Evolutionary conservation across 495 filamentous ascomycete genomes (phyloP).

Genomic region (Choiromyces venosus): DNA sequence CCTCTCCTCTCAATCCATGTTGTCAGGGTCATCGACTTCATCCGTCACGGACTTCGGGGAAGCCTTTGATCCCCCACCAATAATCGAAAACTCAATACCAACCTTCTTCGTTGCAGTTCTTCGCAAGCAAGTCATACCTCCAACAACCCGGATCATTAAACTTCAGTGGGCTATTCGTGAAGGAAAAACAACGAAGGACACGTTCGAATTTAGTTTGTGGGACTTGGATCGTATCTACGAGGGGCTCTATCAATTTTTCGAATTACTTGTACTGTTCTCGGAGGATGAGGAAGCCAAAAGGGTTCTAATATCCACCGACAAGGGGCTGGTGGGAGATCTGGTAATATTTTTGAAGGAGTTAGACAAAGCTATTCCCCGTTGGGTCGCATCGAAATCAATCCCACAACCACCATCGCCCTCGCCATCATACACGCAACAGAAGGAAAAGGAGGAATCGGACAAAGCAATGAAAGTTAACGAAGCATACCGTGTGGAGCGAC

Average conservation of each 20-base stretch:
- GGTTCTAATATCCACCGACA: slow-evolving; percentile 28
- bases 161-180: slow-evolving; percentile 66
- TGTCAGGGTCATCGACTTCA: slow-evolving; percentile 16
- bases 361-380: slow-evolving; percentile 40
- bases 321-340: slow-evolving; percentile 39
- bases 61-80: slow-evolving; percentile 28
- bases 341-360: slow-evolving; percentile 36
- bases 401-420: slow-evolving; percentile 7
- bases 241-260: slow-evolving; percentile 71
- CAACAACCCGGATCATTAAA: slow-evolving; percentile 68
- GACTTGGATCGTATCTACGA: slow-evolving; percentile 66
- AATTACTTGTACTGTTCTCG: slow-evolving; percentile 70
- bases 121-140: slow-evolving; percentile 66
- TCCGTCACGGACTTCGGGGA: slow-evolving; percentile 12
- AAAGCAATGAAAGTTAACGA: slow-evolving; percentile 22
- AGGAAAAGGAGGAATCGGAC: slow-evolving; percentile 4
- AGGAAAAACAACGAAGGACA: slow-evolving; percentile 60
- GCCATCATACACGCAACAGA: neutral
- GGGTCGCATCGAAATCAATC: slow-evolving; percentile 34
- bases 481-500: slow-evolving; percentile 39
- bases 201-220: slow-evolving; percentile 74
- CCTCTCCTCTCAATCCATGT: slow-evolving; percentile 8
- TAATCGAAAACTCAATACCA: slow-evolving; percentile 39
- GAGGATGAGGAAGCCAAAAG: slow-evolving; percentile 51
- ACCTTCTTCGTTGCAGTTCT: slow-evolving; percentile 59